Base-by-base conservation (phyloP, 768 basidiomycete species). In the Macrolepiota albuminosa region DNA sequence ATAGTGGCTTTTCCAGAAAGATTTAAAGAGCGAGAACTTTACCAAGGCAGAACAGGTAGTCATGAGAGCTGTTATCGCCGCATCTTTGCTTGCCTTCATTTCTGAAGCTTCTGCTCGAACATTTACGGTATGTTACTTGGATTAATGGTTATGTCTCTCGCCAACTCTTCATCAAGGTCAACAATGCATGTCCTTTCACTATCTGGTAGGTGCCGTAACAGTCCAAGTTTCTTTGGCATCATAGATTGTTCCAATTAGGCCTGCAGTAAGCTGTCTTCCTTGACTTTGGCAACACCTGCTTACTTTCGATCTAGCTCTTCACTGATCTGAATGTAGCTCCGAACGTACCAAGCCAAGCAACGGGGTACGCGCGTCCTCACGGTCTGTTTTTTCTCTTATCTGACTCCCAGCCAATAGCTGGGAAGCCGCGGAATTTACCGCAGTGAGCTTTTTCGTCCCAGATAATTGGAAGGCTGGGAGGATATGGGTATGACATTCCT, bases 131-230 rank as follows among this genome's bases (percentile, higher is more conserved):
- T 13, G 46, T 40, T 49, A 33, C 34, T 8, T 39, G 6, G 10
- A 14, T n/a, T 18, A 18, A 31, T 0, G 26, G 16, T 24, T 13
- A 4, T 18, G 31, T n/a, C n/a, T 31, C 10, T 54, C n/a, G 39
- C 36, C n/a, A 37, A 21, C 2, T 31, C 21, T 16, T 52, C 21
- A 34, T 11, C 29, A 26, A 77, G 76, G 81, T 84, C 29, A 75
- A 76, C 66, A 89, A 88, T 72, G 76, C 72, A 3, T 88, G 87
- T 66, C 79, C 85, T 0, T 88, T 86, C 71, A 88, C 86, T 3
- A 78, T 88, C 61, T 88, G 87, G 87, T 86, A 65, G 56, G 76
- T 54, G 26, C 39, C 4, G 10, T 26, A 16, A 18, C 48, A 13
- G 6, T n/a, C 31, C 6, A 6, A 1, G 11, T 8, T 54, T 31